These are phyloP conservation scores for Fraxinus xanthoxyloides DNA, from an alignment of 305 asterid species.

Conservation along the genomic window DNA sequence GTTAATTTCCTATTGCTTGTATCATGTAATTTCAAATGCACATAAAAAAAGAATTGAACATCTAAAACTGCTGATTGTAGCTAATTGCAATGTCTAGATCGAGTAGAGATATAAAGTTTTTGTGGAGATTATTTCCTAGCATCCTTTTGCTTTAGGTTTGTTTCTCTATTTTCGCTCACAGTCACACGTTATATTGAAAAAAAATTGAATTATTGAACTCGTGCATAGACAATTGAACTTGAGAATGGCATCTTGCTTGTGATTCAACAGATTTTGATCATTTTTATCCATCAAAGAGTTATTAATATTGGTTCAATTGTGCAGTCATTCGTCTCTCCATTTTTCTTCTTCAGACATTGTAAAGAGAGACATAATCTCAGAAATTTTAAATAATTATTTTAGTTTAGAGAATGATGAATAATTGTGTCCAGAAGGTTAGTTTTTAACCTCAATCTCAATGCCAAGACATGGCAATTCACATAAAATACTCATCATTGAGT, in stretches of 20 bases:
- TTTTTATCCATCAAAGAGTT: not conserved
- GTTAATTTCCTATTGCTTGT: not conserved
- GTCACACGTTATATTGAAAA: not conserved
- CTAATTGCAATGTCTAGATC: not conserved
- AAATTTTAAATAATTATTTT: not conserved
- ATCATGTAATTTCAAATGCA: not conserved
- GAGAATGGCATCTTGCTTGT: not conserved
- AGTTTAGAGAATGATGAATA: not conserved
- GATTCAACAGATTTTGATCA: slow-evolving; percentile 3
- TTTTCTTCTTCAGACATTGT: not conserved
- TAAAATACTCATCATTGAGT: not conserved
- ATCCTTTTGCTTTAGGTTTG: not conserved
- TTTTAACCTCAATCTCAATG: not conserved
- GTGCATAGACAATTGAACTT: not conserved
- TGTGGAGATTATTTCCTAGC: slow-evolving; percentile 4
- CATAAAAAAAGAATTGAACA: not conserved
- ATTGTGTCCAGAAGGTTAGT: not conserved
- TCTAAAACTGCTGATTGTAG: not conserved
- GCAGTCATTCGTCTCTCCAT: not conserved
- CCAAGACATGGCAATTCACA: not conserved
- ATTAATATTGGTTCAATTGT: not conserved
- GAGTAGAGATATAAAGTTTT: not conserved
- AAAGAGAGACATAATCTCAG: not conserved
- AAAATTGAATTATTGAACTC: not conserved
- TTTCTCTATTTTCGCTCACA: not conserved